Conservation (phyloP, 257 asterid species). For the Paraleonurus japonicus region DNA sequence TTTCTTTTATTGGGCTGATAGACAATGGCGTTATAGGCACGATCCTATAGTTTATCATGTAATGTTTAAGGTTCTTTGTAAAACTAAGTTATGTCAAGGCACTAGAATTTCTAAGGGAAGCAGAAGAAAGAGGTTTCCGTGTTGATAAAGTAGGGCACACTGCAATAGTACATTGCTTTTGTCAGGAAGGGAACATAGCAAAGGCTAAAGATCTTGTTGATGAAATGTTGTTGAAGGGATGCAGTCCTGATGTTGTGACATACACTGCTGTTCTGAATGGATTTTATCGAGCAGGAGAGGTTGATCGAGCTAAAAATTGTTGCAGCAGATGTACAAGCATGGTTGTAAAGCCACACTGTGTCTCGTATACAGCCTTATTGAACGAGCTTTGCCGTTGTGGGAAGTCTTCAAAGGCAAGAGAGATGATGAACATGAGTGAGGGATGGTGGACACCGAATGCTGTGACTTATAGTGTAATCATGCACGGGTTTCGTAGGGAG, state of each 20-base stretch:
- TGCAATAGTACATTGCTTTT: conserved; percentile 68
- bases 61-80: conserved; percentile 75
- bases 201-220: conserved; percentile 74
- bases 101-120: conserved; percentile 58
- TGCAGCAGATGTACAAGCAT: conserved; percentile 79
- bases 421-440: conserved; percentile 75
- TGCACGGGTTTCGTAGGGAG: conserved; percentile 94
- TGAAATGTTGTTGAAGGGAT: conserved; percentile 73
- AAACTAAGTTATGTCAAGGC: conserved; percentile 93
- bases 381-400: conserved; percentile 78
- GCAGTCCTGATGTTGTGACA: conserved; percentile 91
- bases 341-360: conserved; percentile 85
- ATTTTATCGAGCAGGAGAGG: conserved; percentile 54
- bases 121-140: conserved; percentile 64
- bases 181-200: conserved; percentile 61
- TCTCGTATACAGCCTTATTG: conserved; percentile 74
- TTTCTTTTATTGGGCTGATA: conserved; percentile 88
- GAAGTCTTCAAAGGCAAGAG: conserved; percentile 73
- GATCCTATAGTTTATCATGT: conserved; percentile 64
- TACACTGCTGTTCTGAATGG: conserved; percentile 83
- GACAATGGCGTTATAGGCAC: conserved; percentile 90
- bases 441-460: conserved; percentile 92
- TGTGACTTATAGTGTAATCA: conserved; percentile 73
- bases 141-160: conserved; percentile 78
- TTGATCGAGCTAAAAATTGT: conserved; percentile 71